Base-by-base conservation (phyloP, 768 basidiomycete genomes). In the Kwoniella mangroviensis region DNA sequence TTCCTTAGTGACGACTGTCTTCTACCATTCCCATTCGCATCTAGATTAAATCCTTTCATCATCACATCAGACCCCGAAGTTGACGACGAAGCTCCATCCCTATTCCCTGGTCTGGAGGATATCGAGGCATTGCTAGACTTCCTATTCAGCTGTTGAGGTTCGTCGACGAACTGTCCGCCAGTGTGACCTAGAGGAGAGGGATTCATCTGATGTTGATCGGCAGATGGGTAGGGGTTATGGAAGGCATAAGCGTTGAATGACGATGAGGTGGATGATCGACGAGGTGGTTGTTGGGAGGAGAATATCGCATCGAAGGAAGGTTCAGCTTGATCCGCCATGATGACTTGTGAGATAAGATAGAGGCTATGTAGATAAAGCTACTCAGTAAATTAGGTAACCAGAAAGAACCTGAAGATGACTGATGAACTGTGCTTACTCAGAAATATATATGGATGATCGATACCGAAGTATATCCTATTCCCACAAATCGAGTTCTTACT, bases 261-360 rank as follows among this genome's bases (percentile, higher is more conserved):
- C 17, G 61, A 63, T 43, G 49, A 49, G 24, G 70, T 61, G 9
- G 73, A 75, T 22, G 65, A 70, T 57, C 65, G 58, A 2, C 74
- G 53, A 5, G 68, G 66, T 17, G 68, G 59, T 61, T 76, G 69
- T 61, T 76, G 75, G 17, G 49, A 59, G 15, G 71, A 70, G 61
- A 75, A 76, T 52, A 74, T 69, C 9, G 74, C 67, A 56, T 73
- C 75, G 52, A 76, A 76, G 13, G 75, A 72, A 2, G 75, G 73
- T 26, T 65, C 65, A 12, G 73, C 67, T 26, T 63, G 60, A n/a
- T 66, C 65, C 19, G 55, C 19, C 55, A 66, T 66, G 55, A 40
- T 56, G 62, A 41, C 10, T 11, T 56, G 34, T 42, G 24, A 28
- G 53, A 65, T 34, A 40, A 56, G 34, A 28, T 24, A 19, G 53